Evolutionary conservation across 163 green algal species (phyloP), one percentile per base, ranked within the genome.

Genomic region (Volvox carteri): DNA sequence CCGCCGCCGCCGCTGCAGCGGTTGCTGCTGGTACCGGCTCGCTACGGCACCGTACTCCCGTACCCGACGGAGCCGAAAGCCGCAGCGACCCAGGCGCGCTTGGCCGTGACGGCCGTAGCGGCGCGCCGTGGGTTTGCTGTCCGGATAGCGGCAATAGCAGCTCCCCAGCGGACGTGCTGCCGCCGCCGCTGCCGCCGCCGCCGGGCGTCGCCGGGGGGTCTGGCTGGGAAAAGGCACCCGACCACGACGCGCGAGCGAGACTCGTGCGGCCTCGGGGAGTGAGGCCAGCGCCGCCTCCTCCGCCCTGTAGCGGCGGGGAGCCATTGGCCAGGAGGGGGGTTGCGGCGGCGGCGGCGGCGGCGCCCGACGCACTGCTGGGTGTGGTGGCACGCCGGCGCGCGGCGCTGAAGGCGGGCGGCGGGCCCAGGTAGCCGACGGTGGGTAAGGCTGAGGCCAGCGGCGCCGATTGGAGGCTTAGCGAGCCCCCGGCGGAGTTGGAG

Each of bases 161-260:
- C n/a, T n/a, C n/a, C n/a, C n/a, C n/a, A n/a, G n/a, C n/a, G n/a
- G n/a, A n/a, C n/a, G n/a, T n/a, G n/a, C n/a, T n/a, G n/a, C n/a
- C n/a, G 56, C 56, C 56, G 16, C 33, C 39, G 41, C 65, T 12
- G 30, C 2, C 65, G 46, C 25, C 65, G 65, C 65, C 30, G 65
- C 65, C 35, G 65, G 33, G 65, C 37, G 37, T 58, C 39, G 39
- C 39, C 2, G 18, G 2, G 2, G 48, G 3, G 18, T 72, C 50
- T 21, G 30, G 30, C 9, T 37, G 23, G 25, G 54, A 30, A 1
- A 52, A 67, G 14, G 41, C 58, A 4, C 80, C 80, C 3, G 80
- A 87, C 80, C 80, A 87, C 5, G 80, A 87, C 0, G 80, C 80
- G 33, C 80, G 80, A 7, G 80, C 37, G 1, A 28, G 25, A 41